Base-by-base conservation (phyloP, 768 basidiomycete genomes). In the Chalciporus piperatus region DNA sequence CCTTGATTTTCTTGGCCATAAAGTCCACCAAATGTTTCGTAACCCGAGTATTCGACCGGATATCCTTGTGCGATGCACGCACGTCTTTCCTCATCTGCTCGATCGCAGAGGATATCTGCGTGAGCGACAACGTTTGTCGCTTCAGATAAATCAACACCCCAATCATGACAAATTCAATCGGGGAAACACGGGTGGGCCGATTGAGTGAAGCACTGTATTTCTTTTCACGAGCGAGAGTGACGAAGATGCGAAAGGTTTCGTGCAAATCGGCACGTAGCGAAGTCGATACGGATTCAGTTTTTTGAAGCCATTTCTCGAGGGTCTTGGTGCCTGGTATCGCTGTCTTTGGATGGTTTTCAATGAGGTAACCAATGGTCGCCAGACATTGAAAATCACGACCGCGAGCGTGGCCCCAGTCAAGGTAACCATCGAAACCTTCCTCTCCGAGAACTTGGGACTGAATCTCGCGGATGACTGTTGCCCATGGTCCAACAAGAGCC, bases 371-470 rank as follows among this genome's bases (percentile, higher is more conserved):
- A 6, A 68, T 66, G 28, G 74, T 74, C 19, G 73, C 70, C 2
- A 78, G 63, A 40, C 71, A 73, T 49, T 74, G 76, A 47, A 79
- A 81, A 46, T 77, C 77, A 27, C 71, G 71, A 25, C 76, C 76
- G 35, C 76, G 73, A 19, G 74, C 66, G 13, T 70, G 65, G 16
- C 72, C 74, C 75, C 76, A 75, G 25, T 72, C 65, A 14, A 77
- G 66, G 46, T 72, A 70, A n/a, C 59, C 68, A 38, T 68, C 59
- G 47, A 70, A 76, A 11, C 70, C 70, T 28, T 65, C 58, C 43
- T 72, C 67, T 1, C 68, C 70, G 8, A 67, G 64, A 48, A 74
- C 68, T 43, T 67, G 55, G 11, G 54, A 61, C 50, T 76, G 70
- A 25, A 80, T 65, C 6, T 70, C 66, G 13, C 75, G 74, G 37